Evolutionary conservation across 2,329 filamentous ascomycete genomes (phyloP).

Genomic region (Alternaria novae-zelandiae): DNA sequence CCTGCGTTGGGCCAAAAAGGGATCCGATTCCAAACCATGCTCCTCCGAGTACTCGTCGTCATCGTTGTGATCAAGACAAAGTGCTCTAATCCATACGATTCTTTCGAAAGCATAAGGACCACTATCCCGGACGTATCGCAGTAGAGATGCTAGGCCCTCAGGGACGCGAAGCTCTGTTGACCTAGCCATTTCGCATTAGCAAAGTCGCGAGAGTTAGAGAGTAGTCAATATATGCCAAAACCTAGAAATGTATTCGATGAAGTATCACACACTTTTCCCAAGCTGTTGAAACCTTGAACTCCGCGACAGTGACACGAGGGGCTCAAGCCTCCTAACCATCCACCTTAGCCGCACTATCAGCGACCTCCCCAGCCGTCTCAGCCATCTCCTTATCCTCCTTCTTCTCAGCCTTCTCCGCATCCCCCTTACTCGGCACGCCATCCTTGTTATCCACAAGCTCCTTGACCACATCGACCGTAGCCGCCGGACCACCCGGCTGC

Average conservation of each 20-base stretch:
- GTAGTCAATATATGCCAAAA: not conserved
- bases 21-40: too few relatives aligned
- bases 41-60: not conserved
- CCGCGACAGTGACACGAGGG: not conserved
- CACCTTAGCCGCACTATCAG: constrained; percentile 42
- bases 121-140: too few relatives aligned
- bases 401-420: constrained; percentile 45
- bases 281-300: not conserved
- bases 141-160: too few relatives aligned
- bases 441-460: constrained; percentile 60
- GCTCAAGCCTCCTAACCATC: constrained; percentile 32
- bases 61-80: too few relatives aligned
- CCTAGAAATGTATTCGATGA: not conserved
- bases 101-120: too few relatives aligned
- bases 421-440: constrained; percentile 22
- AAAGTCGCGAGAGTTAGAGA: not conserved
- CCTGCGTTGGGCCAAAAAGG: not conserved
- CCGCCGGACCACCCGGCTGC: constrained; percentile 76
- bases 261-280: not conserved
- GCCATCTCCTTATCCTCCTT: constrained; percentile 53
- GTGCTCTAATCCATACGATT: too few relatives aligned
- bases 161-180: not conserved
- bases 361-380: constrained; percentile 44
- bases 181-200: not conserved
- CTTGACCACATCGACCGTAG: constrained; percentile 78